A percentile compares a stretch with the other conserved stretches of the same genome.
Evolutionary conservation across 139 green algal species (phyloP).

Genomic region (Chlamydomonas sp.): DNA sequence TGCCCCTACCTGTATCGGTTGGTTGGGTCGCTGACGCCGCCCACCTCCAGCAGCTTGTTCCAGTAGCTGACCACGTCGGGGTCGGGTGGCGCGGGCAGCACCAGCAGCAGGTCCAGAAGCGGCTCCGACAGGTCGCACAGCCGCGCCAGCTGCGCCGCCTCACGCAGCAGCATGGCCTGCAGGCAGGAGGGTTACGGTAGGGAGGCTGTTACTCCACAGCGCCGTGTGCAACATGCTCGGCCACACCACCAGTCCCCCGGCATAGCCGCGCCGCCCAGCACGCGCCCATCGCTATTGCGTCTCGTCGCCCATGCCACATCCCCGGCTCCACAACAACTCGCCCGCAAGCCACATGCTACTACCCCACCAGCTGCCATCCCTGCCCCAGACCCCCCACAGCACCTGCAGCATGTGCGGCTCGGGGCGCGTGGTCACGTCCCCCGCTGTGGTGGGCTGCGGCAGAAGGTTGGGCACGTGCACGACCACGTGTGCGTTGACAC

Average conservation of each 20-base stretch:
- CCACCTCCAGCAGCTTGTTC: conserved; percentile 69
- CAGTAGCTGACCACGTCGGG: conserved; percentile 61
- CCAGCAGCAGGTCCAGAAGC: conserved; percentile 34
- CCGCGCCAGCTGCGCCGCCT: conserved; percentile 64
- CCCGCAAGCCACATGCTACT: neutral
- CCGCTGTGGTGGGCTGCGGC: conserved; percentile 7
- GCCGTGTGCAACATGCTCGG: too few relatives aligned
- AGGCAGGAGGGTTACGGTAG: too few relatives aligned
- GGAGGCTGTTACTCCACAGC: too few relatives aligned
- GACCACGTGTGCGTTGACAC: conserved; percentile 56
- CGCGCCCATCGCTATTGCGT: too few relatives aligned
- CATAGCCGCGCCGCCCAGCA: neutral
- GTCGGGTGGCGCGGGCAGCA: conserved; percentile 53
- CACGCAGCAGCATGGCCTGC: conserved; percentile 39
- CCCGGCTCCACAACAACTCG: neutral
- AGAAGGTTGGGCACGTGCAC: conserved; percentile 67
- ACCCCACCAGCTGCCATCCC: neutral
- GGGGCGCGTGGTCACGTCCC: neutral
- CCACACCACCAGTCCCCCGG: too few relatives aligned
- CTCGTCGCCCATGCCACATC: too few relatives aligned
- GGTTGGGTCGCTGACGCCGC: conserved; percentile 44
- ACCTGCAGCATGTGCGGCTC: conserved; percentile 17
- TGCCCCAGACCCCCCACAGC: too few relatives aligned
- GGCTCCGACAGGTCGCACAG: conserved; percentile 70
- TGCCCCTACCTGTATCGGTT: conserved; percentile 32